Conservation (phyloP, 257 asterid species). For the Nicotiana otophora region DNA sequence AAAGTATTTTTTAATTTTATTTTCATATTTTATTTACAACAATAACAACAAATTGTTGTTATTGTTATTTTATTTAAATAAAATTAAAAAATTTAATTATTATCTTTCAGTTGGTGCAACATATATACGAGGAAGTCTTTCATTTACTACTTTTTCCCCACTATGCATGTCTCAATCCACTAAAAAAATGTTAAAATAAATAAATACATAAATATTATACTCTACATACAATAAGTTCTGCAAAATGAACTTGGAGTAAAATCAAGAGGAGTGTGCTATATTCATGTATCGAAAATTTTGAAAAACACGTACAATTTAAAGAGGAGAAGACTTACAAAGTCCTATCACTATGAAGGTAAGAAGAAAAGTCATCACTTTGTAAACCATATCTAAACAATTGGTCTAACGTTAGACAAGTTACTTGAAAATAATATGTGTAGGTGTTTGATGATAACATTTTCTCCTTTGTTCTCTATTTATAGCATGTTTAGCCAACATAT, state of each 20-base stretch:
- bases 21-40: too few relatives aligned
- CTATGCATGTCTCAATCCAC: neutral
- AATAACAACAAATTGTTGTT: too few relatives aligned
- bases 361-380: neutral
- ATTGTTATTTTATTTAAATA: too few relatives aligned
- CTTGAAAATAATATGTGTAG: neutral
- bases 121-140: too few relatives aligned
- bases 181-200: neutral
- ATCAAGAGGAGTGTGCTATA: neutral
- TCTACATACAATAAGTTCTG: neutral
- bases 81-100: too few relatives aligned
- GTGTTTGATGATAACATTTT: neutral
- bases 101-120: too few relatives aligned
- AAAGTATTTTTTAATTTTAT: too few relatives aligned
- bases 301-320: neutral
- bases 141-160: neutral
- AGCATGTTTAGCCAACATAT: neutral
- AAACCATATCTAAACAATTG: neutral
- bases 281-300: neutral
- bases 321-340: neutral
- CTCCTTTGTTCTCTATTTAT: neutral
- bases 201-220: neutral
- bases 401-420: neutral
- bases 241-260: neutral
- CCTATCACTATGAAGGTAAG: neutral